Conservation (phyloP, 805 yeast species). For the Henningerozyma blattae region DNA sequence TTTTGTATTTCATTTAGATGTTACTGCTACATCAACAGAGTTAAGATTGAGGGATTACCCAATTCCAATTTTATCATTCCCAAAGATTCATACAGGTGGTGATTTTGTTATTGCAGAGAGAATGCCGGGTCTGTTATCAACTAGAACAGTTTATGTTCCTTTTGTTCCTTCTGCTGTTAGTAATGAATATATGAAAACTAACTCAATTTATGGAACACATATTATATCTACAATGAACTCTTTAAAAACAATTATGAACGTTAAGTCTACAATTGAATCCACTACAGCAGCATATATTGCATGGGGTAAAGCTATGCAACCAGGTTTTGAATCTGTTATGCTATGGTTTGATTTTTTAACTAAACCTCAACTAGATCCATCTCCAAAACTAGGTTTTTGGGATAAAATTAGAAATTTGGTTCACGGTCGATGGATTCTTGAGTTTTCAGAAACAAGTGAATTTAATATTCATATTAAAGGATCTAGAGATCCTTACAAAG, state of each 20-base stretch:
- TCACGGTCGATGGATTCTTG: slow-evolving; percentile 41
- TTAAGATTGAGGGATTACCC: slow-evolving; percentile 44
- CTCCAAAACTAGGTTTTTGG: slow-evolving; percentile 59
- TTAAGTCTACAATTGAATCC: slow-evolving; percentile 35
- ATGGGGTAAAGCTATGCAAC: slow-evolving; percentile 55
- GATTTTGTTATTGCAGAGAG: slow-evolving; percentile 50
- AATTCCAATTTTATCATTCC: slow-evolving; percentile 42
- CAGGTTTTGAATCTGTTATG: slow-evolving; percentile 50
- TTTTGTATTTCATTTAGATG: slow-evolving; percentile 35
- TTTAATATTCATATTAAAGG: slow-evolving; percentile 55
- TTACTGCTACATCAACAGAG: slow-evolving; percentile 32
- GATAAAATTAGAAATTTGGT: slow-evolving; percentile 46
- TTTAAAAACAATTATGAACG: slow-evolving; percentile 41
- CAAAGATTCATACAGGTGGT: slow-evolving; percentile 27
- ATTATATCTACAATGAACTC: slow-evolving; percentile 55
- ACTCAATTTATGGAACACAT: slow-evolving; percentile 44
- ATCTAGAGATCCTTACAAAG: slow-evolving; percentile 43
- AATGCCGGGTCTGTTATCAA: slow-evolving; percentile 31
- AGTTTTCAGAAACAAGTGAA: slow-evolving; percentile 34
- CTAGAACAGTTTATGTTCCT: slow-evolving; percentile 41
- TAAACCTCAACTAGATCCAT: slow-evolving; percentile 58
- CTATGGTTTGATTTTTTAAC: slow-evolving; percentile 54
- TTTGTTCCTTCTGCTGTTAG: slow-evolving; percentile 38
- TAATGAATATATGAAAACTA: slow-evolving; percentile 24
- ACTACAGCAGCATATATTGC: slow-evolving; percentile 38